Evolutionary conservation across 2,329 filamentous ascomycete genomes (phyloP).

Genomic region (Boeremia lycopersici): DNA sequence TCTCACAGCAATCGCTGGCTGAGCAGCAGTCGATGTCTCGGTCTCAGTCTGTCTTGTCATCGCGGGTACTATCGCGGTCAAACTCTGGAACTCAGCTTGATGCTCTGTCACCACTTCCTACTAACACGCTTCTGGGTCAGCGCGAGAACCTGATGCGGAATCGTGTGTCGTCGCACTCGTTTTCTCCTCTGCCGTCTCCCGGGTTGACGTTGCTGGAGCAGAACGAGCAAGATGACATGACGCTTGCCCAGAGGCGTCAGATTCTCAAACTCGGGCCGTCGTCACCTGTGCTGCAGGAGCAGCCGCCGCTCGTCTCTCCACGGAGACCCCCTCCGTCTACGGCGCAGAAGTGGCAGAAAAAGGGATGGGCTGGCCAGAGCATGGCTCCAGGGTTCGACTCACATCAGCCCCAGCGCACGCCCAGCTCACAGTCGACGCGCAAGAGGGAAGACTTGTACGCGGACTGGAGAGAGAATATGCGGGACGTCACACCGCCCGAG

Average conservation of each 20-base stretch:
- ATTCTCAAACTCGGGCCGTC: slow-evolving; percentile 41
- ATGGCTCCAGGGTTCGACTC: slow-evolving; percentile 44
- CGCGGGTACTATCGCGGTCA: slow-evolving; percentile 27
- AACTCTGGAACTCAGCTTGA: slow-evolving; percentile 23
- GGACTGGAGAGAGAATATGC: slow-evolving; percentile 44
- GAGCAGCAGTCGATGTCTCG: slow-evolving; percentile 24
- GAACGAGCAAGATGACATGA: slow-evolving; percentile 66
- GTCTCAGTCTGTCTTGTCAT: slow-evolving; percentile 25
- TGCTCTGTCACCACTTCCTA: slow-evolving; percentile 36
- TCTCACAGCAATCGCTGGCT: slow-evolving; percentile 26
- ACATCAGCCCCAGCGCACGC: slow-evolving; percentile 44
- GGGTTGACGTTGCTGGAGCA: slow-evolving; percentile 32
- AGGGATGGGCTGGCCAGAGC: slow-evolving; percentile 27
- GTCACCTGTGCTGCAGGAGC: slow-evolving; percentile 19
- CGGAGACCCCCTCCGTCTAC: slow-evolving; percentile 30
- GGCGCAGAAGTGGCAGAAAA: slow-evolving; percentile 41
- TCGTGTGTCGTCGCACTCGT: slow-evolving; percentile 46
- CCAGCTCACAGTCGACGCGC: slow-evolving; percentile 31
- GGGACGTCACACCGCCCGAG: slow-evolving; percentile 30
- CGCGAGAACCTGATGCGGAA: slow-evolving; percentile 59
- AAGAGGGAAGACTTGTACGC: slow-evolving; percentile 45
- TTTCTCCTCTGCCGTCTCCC: slow-evolving; percentile 40
- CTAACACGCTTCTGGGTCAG: slow-evolving; percentile 60
- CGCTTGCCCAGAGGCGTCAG: slow-evolving; percentile 67
- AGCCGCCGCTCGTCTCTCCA: slow-evolving; percentile 19